Base-by-base conservation (phyloP, 169 alveolate species). In the Plasmodium malariae region DNA sequence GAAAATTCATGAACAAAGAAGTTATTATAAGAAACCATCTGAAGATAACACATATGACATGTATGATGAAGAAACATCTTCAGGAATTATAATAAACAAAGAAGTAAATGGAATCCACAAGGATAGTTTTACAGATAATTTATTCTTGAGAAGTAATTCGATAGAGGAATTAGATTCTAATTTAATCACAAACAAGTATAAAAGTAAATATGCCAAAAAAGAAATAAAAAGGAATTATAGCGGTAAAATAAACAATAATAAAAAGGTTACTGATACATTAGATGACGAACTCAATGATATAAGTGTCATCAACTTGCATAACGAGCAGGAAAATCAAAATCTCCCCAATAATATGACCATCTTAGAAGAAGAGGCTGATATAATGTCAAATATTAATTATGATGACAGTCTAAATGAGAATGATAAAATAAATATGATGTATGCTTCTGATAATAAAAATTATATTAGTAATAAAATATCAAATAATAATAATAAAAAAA, bases 161-260 rank as follows among this genome's bases (percentile, higher is more conserved):
- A 80, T 80, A 80, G 90, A 80, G 51, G 90, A 80, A 43, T 30
- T 80, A 49, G 90, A 80, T 51, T 80, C 72, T 4, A 80, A 80
- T 67, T 80, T 80, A 70, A 49, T 80, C 12, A 80, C 70, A 40
- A 26, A 80, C 11, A 80, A 80, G 30, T 80, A 80, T 57, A 59
- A 36, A 80, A 51, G 48, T 9, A 80, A 65, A 32, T 30, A 49
- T 36, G 3, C 14, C 0, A 62, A 51, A 24, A 54, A 34, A 30
- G 60, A 32, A 48, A 19, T n/a, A 12, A 21, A 57, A 40, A 73
- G 34, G 21, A 59, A 73, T 19, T 17, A 55, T 3, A 24, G 28
- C n/a, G 48, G 74, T 45, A 21, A 60, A 45, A 45, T 21, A 32
- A 37, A 26, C 21, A 74, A 34, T 45, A 51, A 21, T 40, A 59